Evolutionary conservation across 1,284 basidiomycete species (phyloP), one percentile per base, ranked within the genome.

Genomic region (Xerocomus amazonicus): DNA sequence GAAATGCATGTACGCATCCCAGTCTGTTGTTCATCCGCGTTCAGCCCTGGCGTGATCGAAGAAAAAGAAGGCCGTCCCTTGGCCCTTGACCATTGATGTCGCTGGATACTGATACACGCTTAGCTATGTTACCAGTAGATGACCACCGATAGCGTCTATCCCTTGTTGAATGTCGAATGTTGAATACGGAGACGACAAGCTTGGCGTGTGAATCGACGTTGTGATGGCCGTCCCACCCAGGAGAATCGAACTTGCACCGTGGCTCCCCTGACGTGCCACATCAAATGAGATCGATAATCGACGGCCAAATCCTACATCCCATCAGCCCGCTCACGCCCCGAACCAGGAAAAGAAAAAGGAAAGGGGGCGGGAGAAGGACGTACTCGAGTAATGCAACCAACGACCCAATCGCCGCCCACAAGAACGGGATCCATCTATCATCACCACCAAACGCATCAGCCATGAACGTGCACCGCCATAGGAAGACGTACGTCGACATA

Each of bases 401-500:
- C 28, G 83, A 81, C 57, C 86, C 83, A 51, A 90, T 78, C 28
- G 87, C 63, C 7, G 81, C 87, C 71, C 87, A 81, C 27, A 91
- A 60, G 59, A 92, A 88, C 6, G 90, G 90, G 42, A 92, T 77
- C 89, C 90, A 92, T 46, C 87, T 90, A 44, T 10, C 13, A 2
- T 16, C 39, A 9, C 12, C 39, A 16, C 6, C 26, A 27, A 5
- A 9, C 29, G 6, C 12, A 31, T 12, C 8, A 19, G 17, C 19
- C 36, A 23, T 12, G 13, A 7, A 27, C 33, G 19, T 34, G 6
- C 3, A 17, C 9, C 2, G 9, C 4, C 9, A 9, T 8, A 3
- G 39, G 10, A 37, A 23, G 16, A 47, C 84, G 59, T 63, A 91
- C 83, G 90, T 92, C 10, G 87, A 90, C 79, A 93, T 85, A 54